phyloP scores from a whole-genome alignment of 495 filamentous ascomycete species.

The Lasiosphaeria miniovina region DNA sequence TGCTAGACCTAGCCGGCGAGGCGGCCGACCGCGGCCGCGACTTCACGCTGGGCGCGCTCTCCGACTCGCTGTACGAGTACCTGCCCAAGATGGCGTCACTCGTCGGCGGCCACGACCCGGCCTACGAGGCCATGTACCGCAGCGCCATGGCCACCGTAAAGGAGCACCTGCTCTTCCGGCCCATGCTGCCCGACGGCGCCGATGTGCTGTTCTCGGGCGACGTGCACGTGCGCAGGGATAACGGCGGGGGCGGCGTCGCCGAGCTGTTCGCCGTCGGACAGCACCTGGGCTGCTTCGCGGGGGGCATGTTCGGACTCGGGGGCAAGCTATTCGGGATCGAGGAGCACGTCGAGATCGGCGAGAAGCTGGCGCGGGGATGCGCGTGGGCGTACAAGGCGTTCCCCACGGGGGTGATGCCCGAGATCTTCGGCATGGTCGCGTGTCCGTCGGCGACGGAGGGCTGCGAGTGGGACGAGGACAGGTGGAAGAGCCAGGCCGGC shows the following conservation, averaged over 20 bases:
- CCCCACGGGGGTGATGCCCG: constrained; percentile 82
- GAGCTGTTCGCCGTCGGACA: constrained; percentile 35
- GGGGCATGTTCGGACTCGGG: constrained; percentile 85
- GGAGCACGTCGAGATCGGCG: constrained; percentile 68
- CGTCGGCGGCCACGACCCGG: constrained; percentile 30
- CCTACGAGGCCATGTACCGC: constrained; percentile 40
- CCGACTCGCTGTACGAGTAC: constrained; percentile 88
- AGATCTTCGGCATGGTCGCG: constrained; percentile 58
- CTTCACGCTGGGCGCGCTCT: constrained; percentile 74
- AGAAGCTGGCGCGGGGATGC: constrained; percentile 78
- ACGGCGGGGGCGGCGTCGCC: not conserved
- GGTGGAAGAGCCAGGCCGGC: constrained; percentile 19
- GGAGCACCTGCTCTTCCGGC: constrained; percentile 65
- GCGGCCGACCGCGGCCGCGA: constrained; percentile 25
- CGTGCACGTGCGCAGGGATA: constrained; percentile 10
- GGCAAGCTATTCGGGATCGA: constrained; percentile 68
- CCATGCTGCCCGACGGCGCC: constrained; percentile 47
- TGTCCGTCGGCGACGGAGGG: constrained; percentile 45
- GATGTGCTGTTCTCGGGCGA: constrained; percentile 64
- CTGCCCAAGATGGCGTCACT: constrained; percentile 65
- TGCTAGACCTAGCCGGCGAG: constrained; percentile 31
- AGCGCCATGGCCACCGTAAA: constrained; percentile 58
- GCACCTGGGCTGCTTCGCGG: constrained; percentile 68
- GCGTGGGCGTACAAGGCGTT: constrained; percentile 82
- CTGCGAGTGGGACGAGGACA: constrained; percentile 36